Conservation (phyloP, 2,329 filamentous ascomycete genomes). For the Penicillium thymicola region DNA sequence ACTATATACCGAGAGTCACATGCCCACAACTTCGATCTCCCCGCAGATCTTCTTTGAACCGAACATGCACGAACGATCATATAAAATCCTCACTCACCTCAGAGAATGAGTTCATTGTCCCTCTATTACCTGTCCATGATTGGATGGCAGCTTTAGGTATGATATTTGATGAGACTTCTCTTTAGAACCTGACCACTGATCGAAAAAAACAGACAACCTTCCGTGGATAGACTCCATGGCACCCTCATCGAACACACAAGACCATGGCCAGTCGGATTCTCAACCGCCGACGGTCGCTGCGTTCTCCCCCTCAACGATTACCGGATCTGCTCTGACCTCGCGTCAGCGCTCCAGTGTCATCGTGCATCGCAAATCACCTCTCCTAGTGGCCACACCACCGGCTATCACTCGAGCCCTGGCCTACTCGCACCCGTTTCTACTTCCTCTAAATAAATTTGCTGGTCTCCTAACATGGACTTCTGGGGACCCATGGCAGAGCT, state of each 20-base stretch:
- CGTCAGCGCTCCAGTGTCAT: conserved; percentile 86
- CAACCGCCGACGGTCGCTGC: conserved; percentile 74
- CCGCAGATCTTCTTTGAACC: conserved; percentile 24
- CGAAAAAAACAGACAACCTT: conserved; percentile 38
- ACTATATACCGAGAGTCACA: conserved; percentile 20
- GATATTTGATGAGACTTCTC: not conserved
- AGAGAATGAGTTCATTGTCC: conserved; percentile 17
- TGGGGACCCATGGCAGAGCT: conserved; percentile 94
- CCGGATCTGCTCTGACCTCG: conserved; percentile 63
- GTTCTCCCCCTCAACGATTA: conserved; percentile 81
- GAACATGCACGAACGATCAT: conserved; percentile 16
- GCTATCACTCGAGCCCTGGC: conserved; percentile 91
- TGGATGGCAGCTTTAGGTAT: conserved; percentile 53
- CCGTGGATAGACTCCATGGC: conserved; percentile 56
- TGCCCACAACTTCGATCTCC: conserved; percentile 18
- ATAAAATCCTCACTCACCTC: conserved; percentile 29
- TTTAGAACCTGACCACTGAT: conserved; percentile 23
- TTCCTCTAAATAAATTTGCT: conserved; percentile 80
- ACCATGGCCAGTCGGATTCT: conserved; percentile 41
- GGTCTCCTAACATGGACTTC: conserved; percentile 93
- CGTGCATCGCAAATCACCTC: conserved; percentile 92
- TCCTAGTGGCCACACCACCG: conserved; percentile 88
- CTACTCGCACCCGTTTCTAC: conserved; percentile 90
- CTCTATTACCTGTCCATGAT: conserved; percentile 35
- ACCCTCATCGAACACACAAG: conserved; percentile 39